Conservation (phyloP, 306 rosid genomes). For the Vigna trinervia region DNA sequence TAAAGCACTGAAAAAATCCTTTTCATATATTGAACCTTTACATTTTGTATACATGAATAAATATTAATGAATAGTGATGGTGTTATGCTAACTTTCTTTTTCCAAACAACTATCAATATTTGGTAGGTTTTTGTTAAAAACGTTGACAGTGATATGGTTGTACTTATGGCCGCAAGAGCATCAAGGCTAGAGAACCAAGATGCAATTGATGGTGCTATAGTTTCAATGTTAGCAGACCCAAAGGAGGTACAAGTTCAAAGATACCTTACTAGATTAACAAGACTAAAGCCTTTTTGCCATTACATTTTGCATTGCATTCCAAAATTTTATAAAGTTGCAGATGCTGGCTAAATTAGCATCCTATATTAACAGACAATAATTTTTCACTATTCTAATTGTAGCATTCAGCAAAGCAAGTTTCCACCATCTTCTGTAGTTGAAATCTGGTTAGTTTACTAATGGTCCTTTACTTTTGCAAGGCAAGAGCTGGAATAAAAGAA, state of each 20-base stretch:
- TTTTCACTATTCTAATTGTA: background rate
- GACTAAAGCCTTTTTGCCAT: conserved; percentile 5
- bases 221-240: conserved; percentile 79
- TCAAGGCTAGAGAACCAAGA: conserved; percentile 81
- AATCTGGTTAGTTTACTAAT: conserved; percentile 11
- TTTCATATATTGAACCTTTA: conserved; percentile 3
- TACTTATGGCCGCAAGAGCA: conserved; percentile 85
- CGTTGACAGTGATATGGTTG: conserved; percentile 69
- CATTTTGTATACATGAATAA: conserved; percentile 1
- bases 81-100: background rate
- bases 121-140: conserved; percentile 64
- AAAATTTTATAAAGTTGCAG: background rate
- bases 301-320: background rate
- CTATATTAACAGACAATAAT: background rate
- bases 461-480: conserved; percentile 49
- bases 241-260: conserved; percentile 61
- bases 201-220: conserved; percentile 77
- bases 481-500: conserved; percentile 68
- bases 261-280: background rate
- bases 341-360: conserved; percentile 3
- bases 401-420: conserved; percentile 23
- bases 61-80: background rate
- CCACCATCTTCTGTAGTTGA: background rate
- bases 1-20: background rate
- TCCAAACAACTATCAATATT: conserved; percentile 28